Evolutionary conservation across 371 early-diverging fungal species (phyloP).

Genomic region (Lichtheimia corymbifera): DNA sequence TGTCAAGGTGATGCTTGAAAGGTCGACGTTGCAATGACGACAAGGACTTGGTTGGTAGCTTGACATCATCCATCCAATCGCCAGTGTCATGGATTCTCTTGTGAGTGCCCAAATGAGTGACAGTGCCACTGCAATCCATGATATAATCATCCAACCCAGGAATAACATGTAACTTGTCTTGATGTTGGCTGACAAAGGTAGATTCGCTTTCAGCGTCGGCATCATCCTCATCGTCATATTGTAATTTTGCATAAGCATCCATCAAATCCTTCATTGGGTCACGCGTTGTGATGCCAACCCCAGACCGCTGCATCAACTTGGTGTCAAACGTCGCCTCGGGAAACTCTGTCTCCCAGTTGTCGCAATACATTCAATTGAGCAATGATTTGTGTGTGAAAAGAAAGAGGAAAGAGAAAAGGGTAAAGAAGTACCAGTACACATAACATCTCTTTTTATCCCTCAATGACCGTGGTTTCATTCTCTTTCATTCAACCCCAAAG

Average conservation of each 20-base stretch:
- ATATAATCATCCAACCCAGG: conserved; percentile 34
- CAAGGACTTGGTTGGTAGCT: conserved; percentile 4
- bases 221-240: conserved; percentile 9
- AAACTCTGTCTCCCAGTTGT: conserved; percentile 1
- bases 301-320: background rate
- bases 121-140: conserved; percentile 20
- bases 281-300: conserved; percentile 6
- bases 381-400: background rate
- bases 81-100: conserved; percentile 20
- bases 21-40: background rate
- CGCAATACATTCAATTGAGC: background rate
- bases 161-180: conserved; percentile 11
- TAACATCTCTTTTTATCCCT: conserved; percentile 1
- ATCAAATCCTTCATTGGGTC: conserved; percentile 30
- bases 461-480: background rate
- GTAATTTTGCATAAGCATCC: conserved; percentile 25
- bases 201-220: conserved; percentile 31
- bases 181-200: conserved; percentile 24
- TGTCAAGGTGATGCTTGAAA: background rate
- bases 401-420: conserved; percentile 9
- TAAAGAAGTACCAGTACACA: conserved; percentile 1
- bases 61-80: conserved; percentile 33
- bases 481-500: background rate
- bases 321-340: background rate
- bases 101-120: conserved; percentile 22